Evolutionary conservation across 306 rosid species (phyloP).

Genomic region (Acacia confusa): DNA sequence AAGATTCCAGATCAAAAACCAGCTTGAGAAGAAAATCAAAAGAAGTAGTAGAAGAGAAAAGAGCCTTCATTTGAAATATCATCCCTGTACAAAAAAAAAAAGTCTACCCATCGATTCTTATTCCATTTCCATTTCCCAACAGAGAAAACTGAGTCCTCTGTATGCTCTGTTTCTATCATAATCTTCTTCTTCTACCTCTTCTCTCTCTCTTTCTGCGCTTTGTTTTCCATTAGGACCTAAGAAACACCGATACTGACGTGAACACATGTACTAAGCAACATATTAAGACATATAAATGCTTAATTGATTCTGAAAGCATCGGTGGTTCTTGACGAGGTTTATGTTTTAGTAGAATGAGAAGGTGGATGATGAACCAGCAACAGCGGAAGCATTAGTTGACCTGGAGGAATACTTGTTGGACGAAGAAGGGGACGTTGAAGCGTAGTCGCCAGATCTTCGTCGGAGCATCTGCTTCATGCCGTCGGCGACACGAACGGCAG

Average conservation of each 20-base stretch:
- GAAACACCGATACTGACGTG: not conserved
- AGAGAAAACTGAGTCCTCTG: not conserved
- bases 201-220: not conserved
- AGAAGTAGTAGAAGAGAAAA: conserved; percentile 1
- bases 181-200: not conserved
- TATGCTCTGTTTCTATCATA: not conserved
- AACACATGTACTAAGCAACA: not conserved
- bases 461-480: conserved; percentile 91
- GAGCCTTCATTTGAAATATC: conserved; percentile 21
- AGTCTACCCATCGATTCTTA: conserved; percentile 28
- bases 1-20: not conserved
- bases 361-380: conserved; percentile 57
- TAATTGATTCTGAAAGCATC: not conserved
- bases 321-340: not conserved
- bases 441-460: conserved; percentile 58
- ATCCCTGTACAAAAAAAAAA: conserved; percentile 45
- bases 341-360: conserved; percentile 43
- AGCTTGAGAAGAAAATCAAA: not conserved
- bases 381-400: conserved; percentile 64
- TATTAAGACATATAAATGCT: not conserved
- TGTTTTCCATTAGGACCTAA: conserved; percentile 2
- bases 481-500: conserved; percentile 76
- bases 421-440: conserved; percentile 52
- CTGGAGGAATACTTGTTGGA: conserved; percentile 42
- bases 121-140: conserved; percentile 26